Evolutionary conservation across 2,329 filamentous ascomycete species (phyloP), one percentile per base, ranked within the genome.

Genomic region (Ceratocystis ficicola): DNA sequence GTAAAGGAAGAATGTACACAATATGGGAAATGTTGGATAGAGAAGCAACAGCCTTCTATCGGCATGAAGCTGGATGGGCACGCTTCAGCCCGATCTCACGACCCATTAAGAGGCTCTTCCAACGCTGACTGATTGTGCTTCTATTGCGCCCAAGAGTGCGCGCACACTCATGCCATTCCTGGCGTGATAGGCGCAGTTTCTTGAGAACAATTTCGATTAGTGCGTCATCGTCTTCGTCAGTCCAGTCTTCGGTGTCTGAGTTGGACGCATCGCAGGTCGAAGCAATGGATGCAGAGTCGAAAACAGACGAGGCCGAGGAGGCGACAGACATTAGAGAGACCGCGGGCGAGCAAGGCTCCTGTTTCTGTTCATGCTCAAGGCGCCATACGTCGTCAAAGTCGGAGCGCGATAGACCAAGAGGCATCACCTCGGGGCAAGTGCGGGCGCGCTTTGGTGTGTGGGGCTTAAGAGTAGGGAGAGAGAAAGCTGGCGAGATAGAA

Each of bases 81-180:
- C 78, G 75, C 75, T 84, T 84, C 71, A 87, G 74, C 7, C 83
- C 83, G 25, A 87, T 77, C 32, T 86, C 82, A 64, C 83, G 84
- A 67, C 77, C 77, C 55, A 78, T 73, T 73, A 87, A 79, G 44
- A 88, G 75, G 66, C 80, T 85, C 76, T 82, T 84, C 85, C 85
- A 88, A 70, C 85, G 76, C 63, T 80, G 76, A 52, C 80, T 81
- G 59, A 86, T 76, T 67, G 78, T 81, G 67, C 78, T 76, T 63
- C 81, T 77, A 73, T 86, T 83, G 70, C 81, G 83, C 68, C 85
- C 84, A 6, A 87, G 76, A 69, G 78, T 84, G 67, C 83, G 78
- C 55, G 84, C 85, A 73, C 84, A 87, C 72, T 87, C 84, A 67
- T 86, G 82, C 85, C 84, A 87, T 67, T 87, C 84, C 63, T 79